A percentile compares a stretch with the other conserved stretches of the same genome.
phyloP scores from a whole-genome alignment of 1,284 basidiomycete genomes.

The Trametes versicolor region DNA sequence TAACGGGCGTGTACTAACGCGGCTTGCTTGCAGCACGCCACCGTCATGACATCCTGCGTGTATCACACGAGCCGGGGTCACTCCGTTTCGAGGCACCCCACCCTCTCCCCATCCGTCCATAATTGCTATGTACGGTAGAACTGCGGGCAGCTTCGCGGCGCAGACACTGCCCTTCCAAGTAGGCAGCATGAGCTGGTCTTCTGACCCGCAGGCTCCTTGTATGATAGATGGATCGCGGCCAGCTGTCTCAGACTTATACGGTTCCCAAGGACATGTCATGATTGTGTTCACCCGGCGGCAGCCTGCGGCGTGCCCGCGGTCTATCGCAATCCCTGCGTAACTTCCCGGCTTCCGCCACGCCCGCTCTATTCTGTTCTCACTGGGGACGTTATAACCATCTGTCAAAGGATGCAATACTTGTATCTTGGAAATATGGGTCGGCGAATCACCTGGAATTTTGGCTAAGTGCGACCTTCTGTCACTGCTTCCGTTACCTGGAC shows the following conservation, averaged over 20 bases:
- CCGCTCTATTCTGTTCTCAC: too few species aligned
- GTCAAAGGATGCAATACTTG: too few species aligned
- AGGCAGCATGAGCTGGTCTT: background rate
- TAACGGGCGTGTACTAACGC: constrained; percentile 12
- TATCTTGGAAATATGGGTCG: too few species aligned
- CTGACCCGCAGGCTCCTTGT: constrained; percentile 1
- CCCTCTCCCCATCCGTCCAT: background rate
- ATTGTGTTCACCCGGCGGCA: too few species aligned
- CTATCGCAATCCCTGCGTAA: too few species aligned
- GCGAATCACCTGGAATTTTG: too few species aligned
- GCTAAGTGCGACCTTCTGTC: too few species aligned
- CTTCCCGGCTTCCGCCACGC: too few species aligned
- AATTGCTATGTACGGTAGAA: background rate
- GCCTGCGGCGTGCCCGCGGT: too few species aligned
- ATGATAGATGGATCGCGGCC: background rate
- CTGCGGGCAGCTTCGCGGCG: background rate
- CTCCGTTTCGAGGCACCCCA: constrained; percentile 1
- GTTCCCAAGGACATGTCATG: too few species aligned
- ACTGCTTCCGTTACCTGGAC: too few species aligned
- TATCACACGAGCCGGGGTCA: constrained; percentile 32
- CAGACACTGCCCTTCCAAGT: background rate
- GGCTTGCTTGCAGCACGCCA: constrained; percentile 22
- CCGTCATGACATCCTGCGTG: constrained; percentile 25
- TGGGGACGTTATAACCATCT: too few species aligned
- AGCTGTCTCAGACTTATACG: background rate